phyloP scores from a whole-genome alignment of 495 filamentous ascomycete species.

The Aspergillus kassunensis region DNA sequence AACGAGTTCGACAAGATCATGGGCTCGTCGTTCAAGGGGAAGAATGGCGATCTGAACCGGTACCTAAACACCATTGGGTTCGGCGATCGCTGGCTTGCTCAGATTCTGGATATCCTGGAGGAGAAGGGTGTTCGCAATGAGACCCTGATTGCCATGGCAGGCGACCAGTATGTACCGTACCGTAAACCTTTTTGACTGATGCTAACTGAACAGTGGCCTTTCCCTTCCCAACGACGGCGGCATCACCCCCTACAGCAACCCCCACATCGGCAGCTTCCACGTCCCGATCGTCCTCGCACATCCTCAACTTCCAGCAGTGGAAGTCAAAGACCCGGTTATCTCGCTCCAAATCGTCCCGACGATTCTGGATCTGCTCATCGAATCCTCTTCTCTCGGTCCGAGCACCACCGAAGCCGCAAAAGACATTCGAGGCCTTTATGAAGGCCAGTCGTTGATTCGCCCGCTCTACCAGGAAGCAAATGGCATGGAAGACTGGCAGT shows the following conservation, averaged over 20 bases:
- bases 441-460: conserved; percentile 48
- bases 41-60: conserved; percentile 33
- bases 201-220: conserved; percentile 26
- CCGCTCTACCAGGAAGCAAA: conserved; percentile 28
- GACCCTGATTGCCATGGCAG: conserved; percentile 48
- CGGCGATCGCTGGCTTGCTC: conserved; percentile 42
- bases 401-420: conserved; percentile 28
- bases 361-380: conserved; percentile 46
- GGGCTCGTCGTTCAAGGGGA: conserved; percentile 13
- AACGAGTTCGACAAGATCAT: conserved; percentile 32
- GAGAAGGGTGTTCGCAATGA: conserved; percentile 46
- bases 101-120: conserved; percentile 42
- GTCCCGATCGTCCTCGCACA: conserved; percentile 49
- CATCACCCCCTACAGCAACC: conserved; percentile 47
- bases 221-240: conserved; percentile 43
- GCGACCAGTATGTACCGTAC: conserved; percentile 32
- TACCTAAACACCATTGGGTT: conserved; percentile 43
- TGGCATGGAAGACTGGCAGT: conserved; percentile 44
- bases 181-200: neutral
- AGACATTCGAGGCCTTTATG: conserved; percentile 41
- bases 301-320: conserved; percentile 40
- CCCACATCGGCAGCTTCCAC: conserved; percentile 46
- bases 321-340: conserved; percentile 41
- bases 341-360: conserved; percentile 46
- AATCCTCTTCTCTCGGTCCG: conserved; percentile 37